A percentile compares a stretch with the other conserved stretches of the same genome.
Conservation (phyloP, 176 grass and related monocot species). For the Zea mays region DNA sequence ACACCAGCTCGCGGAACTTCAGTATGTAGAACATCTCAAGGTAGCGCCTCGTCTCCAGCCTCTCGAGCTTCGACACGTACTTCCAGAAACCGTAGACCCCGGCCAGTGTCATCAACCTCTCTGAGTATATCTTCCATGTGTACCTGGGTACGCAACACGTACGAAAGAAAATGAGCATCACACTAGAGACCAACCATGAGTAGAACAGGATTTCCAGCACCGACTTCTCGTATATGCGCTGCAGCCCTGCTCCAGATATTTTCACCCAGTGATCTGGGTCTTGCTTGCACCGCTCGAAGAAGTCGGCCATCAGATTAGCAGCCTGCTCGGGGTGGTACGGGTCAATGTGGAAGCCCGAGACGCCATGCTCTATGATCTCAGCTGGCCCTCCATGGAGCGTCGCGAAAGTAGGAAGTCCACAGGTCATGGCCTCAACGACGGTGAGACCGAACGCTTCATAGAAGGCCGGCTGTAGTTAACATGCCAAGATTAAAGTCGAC, state of each 20-base stretch:
- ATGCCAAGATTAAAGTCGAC: conserved; percentile 14
- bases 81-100: conserved; percentile 98
- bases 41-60: conserved; percentile 75
- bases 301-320: conserved; percentile 66
- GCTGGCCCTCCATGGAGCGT: conserved; percentile 88
- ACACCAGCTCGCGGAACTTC: conserved; percentile 79
- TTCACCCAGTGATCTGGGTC: conserved; percentile 59
- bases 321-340: conserved; percentile 81
- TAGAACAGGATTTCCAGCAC: conserved; percentile 6
- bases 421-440: conserved; percentile 90
- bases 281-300: conserved; percentile 71
- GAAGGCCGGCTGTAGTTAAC: conserved; percentile 68
- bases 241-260: conserved; percentile 62
- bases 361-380: conserved; percentile 85
- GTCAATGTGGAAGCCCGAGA: conserved; percentile 94
- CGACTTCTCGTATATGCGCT: conserved; percentile 79
- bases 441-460: conserved; percentile 97
- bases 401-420: conserved; percentile 87
- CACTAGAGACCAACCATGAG: background rate
- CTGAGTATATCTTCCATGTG: conserved; percentile 97
- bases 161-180: conserved; percentile 9
- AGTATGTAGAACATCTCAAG: conserved; percentile 98
- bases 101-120: conserved; percentile 90
- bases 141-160: conserved; percentile 47
- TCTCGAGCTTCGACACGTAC: conserved; percentile 92